phyloP scores from a whole-genome alignment of 768 basidiomycete species.

The Rhizopogon vinicolor region DNA sequence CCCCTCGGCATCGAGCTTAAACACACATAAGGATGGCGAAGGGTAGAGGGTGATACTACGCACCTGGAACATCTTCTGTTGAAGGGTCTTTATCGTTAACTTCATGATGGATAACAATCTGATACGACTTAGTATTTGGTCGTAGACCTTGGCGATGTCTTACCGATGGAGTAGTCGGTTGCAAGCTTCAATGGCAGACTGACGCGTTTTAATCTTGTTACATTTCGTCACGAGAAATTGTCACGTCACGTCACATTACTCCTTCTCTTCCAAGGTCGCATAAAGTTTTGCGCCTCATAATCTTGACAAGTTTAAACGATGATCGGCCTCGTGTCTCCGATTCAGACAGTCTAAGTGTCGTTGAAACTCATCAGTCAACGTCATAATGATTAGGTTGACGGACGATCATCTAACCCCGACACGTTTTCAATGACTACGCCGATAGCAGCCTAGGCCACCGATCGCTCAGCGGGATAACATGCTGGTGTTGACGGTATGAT shows the following conservation, averaged over 20 bases:
- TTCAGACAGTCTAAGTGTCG: too few species aligned
- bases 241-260: conserved; percentile 13
- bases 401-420: too few species aligned
- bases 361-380: too few species aligned
- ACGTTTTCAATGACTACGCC: too few species aligned
- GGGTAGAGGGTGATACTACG: conserved; percentile 1
- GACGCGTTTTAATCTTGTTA: conserved; percentile 9
- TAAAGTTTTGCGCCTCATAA: too few species aligned
- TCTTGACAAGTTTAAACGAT: too few species aligned
- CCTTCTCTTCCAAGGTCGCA: neutral
- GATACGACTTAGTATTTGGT: neutral
- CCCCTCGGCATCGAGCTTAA: conserved; percentile 72
- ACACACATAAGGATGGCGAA: neutral
- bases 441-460: too few species aligned
- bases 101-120: conserved; percentile 53
- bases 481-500: too few species aligned
- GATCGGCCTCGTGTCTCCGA: too few species aligned
- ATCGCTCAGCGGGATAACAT: too few species aligned
- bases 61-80: conserved; percentile 88
- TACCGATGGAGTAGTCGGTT: conserved; percentile 14
- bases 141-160: conserved; percentile 10
- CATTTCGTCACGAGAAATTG: conserved; percentile 9
- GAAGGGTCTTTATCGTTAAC: conserved; percentile 92
- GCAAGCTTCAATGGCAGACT: conserved; percentile 5
- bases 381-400: too few species aligned